phyloP scores from a whole-genome alignment of 495 filamentous ascomycete species.

The Pyrenula aspistea region DNA sequence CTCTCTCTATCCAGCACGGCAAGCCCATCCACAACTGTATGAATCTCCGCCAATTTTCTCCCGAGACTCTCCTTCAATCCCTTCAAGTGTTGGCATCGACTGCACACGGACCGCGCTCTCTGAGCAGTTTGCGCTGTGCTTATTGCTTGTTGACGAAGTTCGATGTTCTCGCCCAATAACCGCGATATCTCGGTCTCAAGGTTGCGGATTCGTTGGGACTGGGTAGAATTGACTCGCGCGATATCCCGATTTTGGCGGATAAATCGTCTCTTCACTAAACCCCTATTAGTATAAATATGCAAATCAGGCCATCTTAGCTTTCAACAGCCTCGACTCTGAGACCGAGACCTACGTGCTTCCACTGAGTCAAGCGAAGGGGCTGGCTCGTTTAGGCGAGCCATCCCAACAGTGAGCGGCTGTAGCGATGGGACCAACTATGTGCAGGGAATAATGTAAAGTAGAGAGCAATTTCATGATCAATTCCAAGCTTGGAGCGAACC shows the following conservation, averaged over 20 bases:
- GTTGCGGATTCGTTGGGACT: slow-evolving; percentile 77
- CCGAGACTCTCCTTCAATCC: slow-evolving; percentile 60
- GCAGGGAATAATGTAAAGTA: too few species aligned
- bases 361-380: slow-evolving; percentile 56
- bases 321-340: not conserved
- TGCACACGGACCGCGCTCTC: slow-evolving; percentile 27
- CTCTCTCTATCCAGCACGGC: slow-evolving; percentile 25
- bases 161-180: slow-evolving; percentile 76
- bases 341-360: slow-evolving; percentile 58
- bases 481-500: too few species aligned
- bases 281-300: not conserved
- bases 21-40: slow-evolving; percentile 48
- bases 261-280: slow-evolving; percentile 70
- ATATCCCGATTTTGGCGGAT: slow-evolving; percentile 92
- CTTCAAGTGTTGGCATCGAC: slow-evolving; percentile 40
- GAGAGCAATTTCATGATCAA: too few species aligned
- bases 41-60: slow-evolving; percentile 54
- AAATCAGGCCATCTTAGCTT: not conserved
- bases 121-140: slow-evolving; percentile 59
- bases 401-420: slow-evolving; percentile 24
- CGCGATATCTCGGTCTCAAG: slow-evolving; percentile 78
- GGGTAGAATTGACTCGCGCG: slow-evolving; percentile 77
- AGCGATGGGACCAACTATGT: too few species aligned
- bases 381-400: slow-evolving; percentile 89
- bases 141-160: slow-evolving; percentile 66